Conservation (phyloP, 768 basidiomycete genomes). For the Pulveroboletus sp. region DNA sequence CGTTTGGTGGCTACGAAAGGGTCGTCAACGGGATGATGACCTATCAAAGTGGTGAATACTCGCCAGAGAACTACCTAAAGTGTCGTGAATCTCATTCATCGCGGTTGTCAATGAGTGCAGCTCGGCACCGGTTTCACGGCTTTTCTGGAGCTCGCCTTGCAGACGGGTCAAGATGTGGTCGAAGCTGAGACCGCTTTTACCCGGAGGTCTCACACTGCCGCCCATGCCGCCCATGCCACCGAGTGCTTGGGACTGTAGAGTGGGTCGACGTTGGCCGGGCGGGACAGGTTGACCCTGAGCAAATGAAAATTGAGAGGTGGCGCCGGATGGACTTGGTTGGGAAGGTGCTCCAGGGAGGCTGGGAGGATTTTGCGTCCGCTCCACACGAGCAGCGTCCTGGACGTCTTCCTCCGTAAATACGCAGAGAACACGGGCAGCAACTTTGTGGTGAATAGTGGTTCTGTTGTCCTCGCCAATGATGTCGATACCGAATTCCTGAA, state of each 20-base stretch:
- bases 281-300: slow-evolving; percentile 33
- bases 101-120: slow-evolving; percentile 69
- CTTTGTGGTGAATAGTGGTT: slow-evolving; percentile 97
- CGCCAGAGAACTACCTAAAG: slow-evolving; percentile 78
- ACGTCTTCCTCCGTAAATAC: slow-evolving; percentile 85
- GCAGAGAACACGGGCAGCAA: slow-evolving; percentile 90
- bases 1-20: slow-evolving; percentile 47
- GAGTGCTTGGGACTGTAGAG: slow-evolving; percentile 54
- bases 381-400: slow-evolving; percentile 63
- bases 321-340: slow-evolving; percentile 33
- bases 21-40: slow-evolving; percentile 1
- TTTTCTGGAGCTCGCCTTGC: slow-evolving; percentile 93
- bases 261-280: slow-evolving; percentile 49
- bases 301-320: slow-evolving; percentile 38
- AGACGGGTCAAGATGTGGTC: slow-evolving; percentile 87
- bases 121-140: slow-evolving; percentile 87
- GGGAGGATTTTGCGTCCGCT: slow-evolving; percentile 52
- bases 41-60: slow-evolving; percentile 24
- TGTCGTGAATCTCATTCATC: slow-evolving; percentile 91
- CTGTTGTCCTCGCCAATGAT: slow-evolving; percentile 98
- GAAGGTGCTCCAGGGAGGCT: slow-evolving; percentile 24
- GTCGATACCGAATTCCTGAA: slow-evolving; percentile 97
- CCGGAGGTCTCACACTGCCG: slow-evolving; percentile 62
- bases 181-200: slow-evolving; percentile 85
- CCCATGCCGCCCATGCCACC: slow-evolving; percentile 76